Evolutionary conservation across 2,329 filamentous ascomycete genomes (phyloP), one percentile per base, ranked within the genome.

Genomic region (Colletotrichum sp.): DNA sequence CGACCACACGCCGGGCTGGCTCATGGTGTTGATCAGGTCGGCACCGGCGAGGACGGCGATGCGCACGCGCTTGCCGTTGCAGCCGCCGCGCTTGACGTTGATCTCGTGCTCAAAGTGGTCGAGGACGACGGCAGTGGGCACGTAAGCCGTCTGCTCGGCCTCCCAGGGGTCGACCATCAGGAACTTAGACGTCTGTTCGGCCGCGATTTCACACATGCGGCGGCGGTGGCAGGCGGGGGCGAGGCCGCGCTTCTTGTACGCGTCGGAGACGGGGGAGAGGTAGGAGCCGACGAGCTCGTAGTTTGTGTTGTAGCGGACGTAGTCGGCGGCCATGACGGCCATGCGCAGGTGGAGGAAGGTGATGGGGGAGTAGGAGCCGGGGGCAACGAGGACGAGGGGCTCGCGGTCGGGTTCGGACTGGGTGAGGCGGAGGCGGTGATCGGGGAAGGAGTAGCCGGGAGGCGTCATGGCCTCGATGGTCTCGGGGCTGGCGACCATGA

Each of bases 61-160:
- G 74, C 93, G 92, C 21, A 94, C 93, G 14, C 85, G 85, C 69
- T 88, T 87, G 75, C 95, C 95, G 78, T 93, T 90, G 12, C 96
- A 96, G 8, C 96, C 96, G 52, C 94, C 93, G 34, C 93, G 88
- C 60, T 95, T 91, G 28, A 91, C 90, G 83, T 98, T 98, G 83
- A 98, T 95, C 83, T 98, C 95, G 82, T 96, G 87, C 79, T 98
- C 93, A 80, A 98, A 97, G 85, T 98, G 96, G 82, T 98, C 95
- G 65, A 98, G 89, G 55, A 98, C 96, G 80, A 94, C 91, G 52
- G 96, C 96, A 1, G 96, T 99, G 18, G 96, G 95, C 77, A 95
- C 93, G 83, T 98, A 99, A 79, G 94, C 90, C 81, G 93, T 91
- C 85, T 98, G 93, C 80, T 94, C 88, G n/a, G 95, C 94, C 88